Base-by-base conservation (phyloP, 371 early-diverging fungal genomes). In the Parasitella parasitica region DNA sequence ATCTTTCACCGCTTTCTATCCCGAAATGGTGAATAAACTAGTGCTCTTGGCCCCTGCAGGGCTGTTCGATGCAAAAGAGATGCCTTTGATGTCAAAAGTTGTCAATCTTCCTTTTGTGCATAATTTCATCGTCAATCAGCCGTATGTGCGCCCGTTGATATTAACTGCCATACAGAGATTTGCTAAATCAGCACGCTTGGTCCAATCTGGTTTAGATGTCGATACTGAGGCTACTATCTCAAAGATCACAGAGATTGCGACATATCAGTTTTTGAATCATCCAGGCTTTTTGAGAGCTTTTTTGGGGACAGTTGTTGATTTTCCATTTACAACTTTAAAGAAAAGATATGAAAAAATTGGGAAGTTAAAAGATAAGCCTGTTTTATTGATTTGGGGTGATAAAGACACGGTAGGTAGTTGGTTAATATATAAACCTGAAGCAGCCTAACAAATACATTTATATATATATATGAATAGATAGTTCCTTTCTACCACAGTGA, bases 31-130 rank as follows among this genome's bases (percentile, higher is more conserved):
- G 4, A 64, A 79, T 22, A 75, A 68, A 18, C 66, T 87, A 12
- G 73, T 80, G 1, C 61, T 87, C 4, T 57, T 84, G 50, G 83
- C 84, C 0, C 87, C 87, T 36, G 78, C 82, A 2, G 87, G 87
- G 1, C 48, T 84, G 8, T 77, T 81, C 73, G 22, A 61, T 9
- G 57, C 50, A 8, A 38, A 43, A 3, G 76, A 76, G 32, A 34
- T 80, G 15, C 80, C 83, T 0, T 22, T 59, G 8, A 43, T 62
- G 16, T 72, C 68, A 1, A 70, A 70, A 48, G 22, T 81, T 0
- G 59, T 75, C 32, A 52, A 27, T 2, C 2, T 59, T 16, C 60
- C 73, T 36, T 15, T 27, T 60, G 13, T 49, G 24, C 22, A 56
- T 43, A 49, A 57, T 35, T 36, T 54, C 39, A 37, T 71, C 16